Evolutionary conservation across 2,329 filamentous ascomycete species (phyloP), one percentile per base, ranked within the genome.

Genomic region (Colletotrichum costaricense): DNA sequence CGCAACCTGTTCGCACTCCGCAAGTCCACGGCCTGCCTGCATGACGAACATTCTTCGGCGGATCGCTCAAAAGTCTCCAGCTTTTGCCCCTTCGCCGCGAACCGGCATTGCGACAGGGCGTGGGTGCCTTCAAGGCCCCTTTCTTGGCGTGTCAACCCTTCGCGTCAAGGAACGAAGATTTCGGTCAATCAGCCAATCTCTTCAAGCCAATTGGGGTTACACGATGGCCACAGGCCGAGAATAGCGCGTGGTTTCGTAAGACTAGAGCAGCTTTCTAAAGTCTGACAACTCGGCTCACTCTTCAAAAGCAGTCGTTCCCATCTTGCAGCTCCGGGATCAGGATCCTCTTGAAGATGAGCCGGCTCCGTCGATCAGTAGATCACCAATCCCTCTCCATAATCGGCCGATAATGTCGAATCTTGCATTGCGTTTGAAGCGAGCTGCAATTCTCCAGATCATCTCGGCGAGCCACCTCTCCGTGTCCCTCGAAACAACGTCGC

Each of bases 331-430:
- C 46, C 24, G 54, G 14, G 30, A 59, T 49, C 19, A 49, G 16
- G 42, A 59, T 26, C 65, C 12, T 6, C 22, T 11, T 16, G 30
- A 30, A 16, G n/a, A 56, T 22, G 58, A 35, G 26, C 42, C 35
- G 49, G 58, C 42, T 14, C 28, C 26, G 54, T 69, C 24, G 69
- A 72, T 72, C 65, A 30, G 69, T 26, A 69, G 65, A 69, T 69
- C 54, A n/a, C 62, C 24, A 55, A 35, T 42, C 24, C 52, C 52
- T 28, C 26, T 12, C 24, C 30, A 55, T 24, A 54, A 12, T 64
- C 28, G 30, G 28, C 49, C 30, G 24, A 24, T 54, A 8, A 59
- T 33, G 16, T 28, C 28, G 35, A 22, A 46, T 57, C 26, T 33
- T 26, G 42, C 35, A 65, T 26, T 16, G 19, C 4, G 38, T 46